Conservation (phyloP, 306 rosid species). For the Rosa lucieae region DNA sequence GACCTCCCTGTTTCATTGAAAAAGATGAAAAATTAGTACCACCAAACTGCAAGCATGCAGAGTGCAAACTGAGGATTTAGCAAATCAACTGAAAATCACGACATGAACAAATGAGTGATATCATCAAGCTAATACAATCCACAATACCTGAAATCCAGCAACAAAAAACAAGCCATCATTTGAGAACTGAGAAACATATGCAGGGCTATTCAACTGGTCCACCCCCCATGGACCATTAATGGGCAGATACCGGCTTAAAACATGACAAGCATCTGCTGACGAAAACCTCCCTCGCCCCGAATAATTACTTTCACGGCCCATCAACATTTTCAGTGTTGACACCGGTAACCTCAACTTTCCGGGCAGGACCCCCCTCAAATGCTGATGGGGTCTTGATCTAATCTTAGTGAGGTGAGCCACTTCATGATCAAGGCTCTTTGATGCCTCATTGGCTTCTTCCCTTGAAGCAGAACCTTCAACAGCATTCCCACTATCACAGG, state of each 20-base stretch:
- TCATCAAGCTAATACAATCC: background rate
- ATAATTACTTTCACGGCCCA: slow-evolving; percentile 74
- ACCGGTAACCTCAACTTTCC: slow-evolving; percentile 59
- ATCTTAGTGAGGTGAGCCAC: slow-evolving; percentile 64
- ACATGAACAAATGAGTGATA: background rate
- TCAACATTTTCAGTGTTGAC: slow-evolving; percentile 90
- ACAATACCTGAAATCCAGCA: slow-evolving; percentile 82
- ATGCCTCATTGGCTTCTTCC: slow-evolving; percentile 35
- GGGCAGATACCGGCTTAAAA: slow-evolving; percentile 85
- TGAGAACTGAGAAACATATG: slow-evolving; percentile 89
- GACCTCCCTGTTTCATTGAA: slow-evolving; percentile 57
- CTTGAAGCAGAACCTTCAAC: slow-evolving; percentile 38
- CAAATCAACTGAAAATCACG: background rate
- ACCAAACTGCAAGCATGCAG: background rate
- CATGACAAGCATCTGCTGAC: slow-evolving; percentile 78
- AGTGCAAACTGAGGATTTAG: slow-evolving; percentile 5
- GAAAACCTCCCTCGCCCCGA: slow-evolving; percentile 89
- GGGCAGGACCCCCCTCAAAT: slow-evolving; percentile 40
- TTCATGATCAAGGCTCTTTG: slow-evolving; percentile 57
- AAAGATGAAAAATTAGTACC: background rate
- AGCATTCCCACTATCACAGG: slow-evolving; percentile 42
- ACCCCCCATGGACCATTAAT: slow-evolving; percentile 87
- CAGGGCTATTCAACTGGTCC: slow-evolving; percentile 71
- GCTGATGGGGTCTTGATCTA: slow-evolving; percentile 62
- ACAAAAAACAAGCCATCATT: slow-evolving; percentile 78